A percentile compares a stretch with the other conserved stretches of the same genome.
These are phyloP conservation scores for Paramecium primaurelia DNA, from an alignment of 73 alveolate species.

Conservation along the genomic window DNA sequence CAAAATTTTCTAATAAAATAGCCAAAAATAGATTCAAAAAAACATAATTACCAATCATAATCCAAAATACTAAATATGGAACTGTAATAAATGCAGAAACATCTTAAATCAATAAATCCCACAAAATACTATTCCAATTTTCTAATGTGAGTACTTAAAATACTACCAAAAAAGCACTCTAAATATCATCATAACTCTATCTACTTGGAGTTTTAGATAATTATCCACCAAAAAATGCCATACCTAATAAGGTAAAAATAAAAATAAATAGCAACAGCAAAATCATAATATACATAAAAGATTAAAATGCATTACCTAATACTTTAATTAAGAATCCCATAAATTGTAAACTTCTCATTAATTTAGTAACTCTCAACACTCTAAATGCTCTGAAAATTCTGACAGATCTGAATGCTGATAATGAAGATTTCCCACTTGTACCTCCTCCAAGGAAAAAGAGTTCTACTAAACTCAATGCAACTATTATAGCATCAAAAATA, in stretches of 20 bases:
- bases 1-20: constrained; percentile 84
- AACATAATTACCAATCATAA: constrained; percentile 92
- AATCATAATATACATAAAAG: constrained; percentile 74
- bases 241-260: constrained; percentile 77
- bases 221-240: constrained; percentile 82
- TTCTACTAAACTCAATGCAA: constrained; percentile 55
- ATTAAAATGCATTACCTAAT: constrained; percentile 65
- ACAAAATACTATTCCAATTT: constrained; percentile 78
- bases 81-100: constrained; percentile 64
- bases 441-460: constrained; percentile 40
- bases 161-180: constrained; percentile 71
- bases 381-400: constrained; percentile 83
- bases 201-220: constrained; percentile 46
- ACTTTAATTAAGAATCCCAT: constrained; percentile 78
- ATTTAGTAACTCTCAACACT: constrained; percentile 81
- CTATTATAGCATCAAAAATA: constrained; percentile 54
- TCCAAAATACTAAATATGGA: constrained; percentile 86
- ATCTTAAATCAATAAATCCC: constrained; percentile 47
- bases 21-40: constrained; percentile 93
- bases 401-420: constrained; percentile 69
- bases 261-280: constrained; percentile 75
- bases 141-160: constrained; percentile 79
- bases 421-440: constrained; percentile 40
- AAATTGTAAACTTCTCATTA: constrained; percentile 71
- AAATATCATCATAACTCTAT: constrained; percentile 73